A percentile compares a stretch with the other conserved stretches of the same genome.
Conservation (phyloP, 2,329 filamentous ascomycete species). For the Cadophora malorum region DNA sequence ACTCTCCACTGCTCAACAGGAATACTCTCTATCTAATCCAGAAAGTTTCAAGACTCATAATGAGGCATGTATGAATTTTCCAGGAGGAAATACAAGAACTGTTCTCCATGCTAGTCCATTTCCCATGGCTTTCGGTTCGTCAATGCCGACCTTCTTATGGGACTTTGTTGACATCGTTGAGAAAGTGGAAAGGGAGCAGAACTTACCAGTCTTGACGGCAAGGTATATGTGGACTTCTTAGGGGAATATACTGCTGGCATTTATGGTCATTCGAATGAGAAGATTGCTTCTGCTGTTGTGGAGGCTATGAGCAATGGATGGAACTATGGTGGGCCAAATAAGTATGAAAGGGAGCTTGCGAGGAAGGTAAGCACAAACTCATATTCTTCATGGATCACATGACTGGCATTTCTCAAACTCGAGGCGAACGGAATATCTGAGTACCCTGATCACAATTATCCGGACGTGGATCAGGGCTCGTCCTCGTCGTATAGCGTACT, state of each 20-base stretch:
- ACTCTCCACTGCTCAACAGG: constrained; percentile 19
- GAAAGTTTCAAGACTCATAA: constrained; percentile 31
- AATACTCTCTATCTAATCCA: constrained; percentile 30
- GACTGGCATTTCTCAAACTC: background rate
- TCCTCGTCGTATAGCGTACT: too few species aligned
- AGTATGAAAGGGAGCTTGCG: constrained; percentile 59
- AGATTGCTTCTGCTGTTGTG: constrained; percentile 56
- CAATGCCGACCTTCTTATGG: background rate
- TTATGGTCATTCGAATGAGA: constrained; percentile 68
- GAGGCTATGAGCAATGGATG: constrained; percentile 54
- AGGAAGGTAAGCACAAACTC: constrained; percentile 40
- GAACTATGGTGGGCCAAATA: constrained; percentile 60
- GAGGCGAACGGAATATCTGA: too few species aligned
- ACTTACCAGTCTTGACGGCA: constrained; percentile 35
- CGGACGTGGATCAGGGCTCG: too few species aligned
- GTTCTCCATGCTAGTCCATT: constrained; percentile 38
- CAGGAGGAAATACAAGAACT: constrained; percentile 41
- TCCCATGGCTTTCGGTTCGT: constrained; percentile 34
- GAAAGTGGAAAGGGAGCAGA: constrained; percentile 32
- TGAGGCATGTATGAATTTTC: constrained; percentile 37
- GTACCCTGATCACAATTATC: too few species aligned
- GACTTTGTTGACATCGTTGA: constrained; percentile 14
- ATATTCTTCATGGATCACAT: background rate
- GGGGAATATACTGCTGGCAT: constrained; percentile 70
- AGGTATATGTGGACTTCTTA: constrained; percentile 62